Percentiles rank a stretch among this genome's conserved stretches.
Conservation (phyloP, 345 rosid species). For the Populus nigra region DNA sequence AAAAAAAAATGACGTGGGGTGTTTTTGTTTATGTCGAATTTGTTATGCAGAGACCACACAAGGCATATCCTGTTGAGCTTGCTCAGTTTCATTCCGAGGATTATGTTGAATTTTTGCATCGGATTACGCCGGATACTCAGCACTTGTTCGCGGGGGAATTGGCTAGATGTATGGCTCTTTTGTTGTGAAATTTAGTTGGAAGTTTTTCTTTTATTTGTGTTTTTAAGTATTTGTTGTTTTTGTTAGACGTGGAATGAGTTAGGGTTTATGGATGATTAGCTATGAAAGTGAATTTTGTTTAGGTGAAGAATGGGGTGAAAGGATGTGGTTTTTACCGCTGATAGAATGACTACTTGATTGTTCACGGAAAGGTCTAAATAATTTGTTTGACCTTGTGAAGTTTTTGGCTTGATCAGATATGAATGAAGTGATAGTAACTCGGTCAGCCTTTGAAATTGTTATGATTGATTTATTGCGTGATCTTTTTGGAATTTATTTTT, state of each 20-base stretch:
- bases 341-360: background rate
- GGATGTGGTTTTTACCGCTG: background rate
- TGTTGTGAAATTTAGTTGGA: background rate
- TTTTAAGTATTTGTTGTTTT: background rate
- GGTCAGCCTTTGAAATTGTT: background rate
- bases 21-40: slow-evolving; percentile 14
- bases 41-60: slow-evolving; percentile 83
- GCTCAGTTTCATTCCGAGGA: slow-evolving; percentile 96
- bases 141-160: slow-evolving; percentile 57
- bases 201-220: background rate
- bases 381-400: background rate
- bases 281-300: background rate
- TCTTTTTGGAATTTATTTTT: background rate
- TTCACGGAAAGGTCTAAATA: background rate
- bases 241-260: background rate
- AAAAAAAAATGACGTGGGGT: background rate
- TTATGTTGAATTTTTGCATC: slow-evolving; percentile 87
- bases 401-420: background rate
- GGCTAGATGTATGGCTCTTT: slow-evolving; percentile 53
- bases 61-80: slow-evolving; percentile 94
- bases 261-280: background rate
- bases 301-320: background rate
- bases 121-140: slow-evolving; percentile 72
- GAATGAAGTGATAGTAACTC: background rate
- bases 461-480: background rate